Evolutionary conservation across 1,139 yeast genomes (phyloP).

Genomic region (Pichia inconspicua): DNA sequence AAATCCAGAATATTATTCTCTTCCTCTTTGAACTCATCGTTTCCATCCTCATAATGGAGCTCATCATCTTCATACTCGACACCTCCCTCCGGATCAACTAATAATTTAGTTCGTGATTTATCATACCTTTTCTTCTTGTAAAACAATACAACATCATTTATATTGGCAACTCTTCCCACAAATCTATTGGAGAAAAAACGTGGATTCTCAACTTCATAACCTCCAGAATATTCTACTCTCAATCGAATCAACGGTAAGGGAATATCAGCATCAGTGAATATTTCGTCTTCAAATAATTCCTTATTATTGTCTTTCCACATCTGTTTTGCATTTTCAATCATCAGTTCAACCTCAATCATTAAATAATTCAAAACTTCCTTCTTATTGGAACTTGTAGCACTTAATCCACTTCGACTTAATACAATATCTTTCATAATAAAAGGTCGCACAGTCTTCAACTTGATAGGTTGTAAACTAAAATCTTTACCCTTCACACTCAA

Average conservation of each 20-base stretch:
- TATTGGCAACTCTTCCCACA: conserved; percentile 86
- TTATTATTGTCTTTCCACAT: conserved; percentile 41
- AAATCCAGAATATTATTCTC: conserved; percentile 46
- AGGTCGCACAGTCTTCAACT: conserved; percentile 71
- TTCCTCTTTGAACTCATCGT: conserved; percentile 5
- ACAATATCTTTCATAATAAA: conserved; percentile 65
- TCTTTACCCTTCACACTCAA: conserved; percentile 53
- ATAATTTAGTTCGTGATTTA: conserved; percentile 8
- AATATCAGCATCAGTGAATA: conserved; percentile 20
- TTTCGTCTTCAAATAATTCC: conserved; percentile 20
- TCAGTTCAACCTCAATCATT: conserved; percentile 52
- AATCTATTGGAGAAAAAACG: conserved; percentile 82
- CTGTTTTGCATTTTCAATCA: conserved; percentile 53
- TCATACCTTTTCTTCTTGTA: conserved; percentile 38
- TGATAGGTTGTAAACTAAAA: conserved; percentile 58
- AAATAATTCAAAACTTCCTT: conserved; percentile 57
- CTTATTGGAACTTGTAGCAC: conserved; percentile 58
- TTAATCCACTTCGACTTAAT: conserved; percentile 46
- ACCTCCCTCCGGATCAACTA: conserved; percentile 1
- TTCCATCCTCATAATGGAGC: not conserved
- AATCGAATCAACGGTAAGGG: conserved; percentile 79
- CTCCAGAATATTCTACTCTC: conserved; percentile 84
- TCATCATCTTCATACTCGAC: conserved; percentile 20
- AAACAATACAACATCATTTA: conserved; percentile 74
- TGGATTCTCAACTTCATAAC: conserved; percentile 86